Conservation (phyloP, 345 rosid genomes). For the Cardamine resedifolia region DNA sequence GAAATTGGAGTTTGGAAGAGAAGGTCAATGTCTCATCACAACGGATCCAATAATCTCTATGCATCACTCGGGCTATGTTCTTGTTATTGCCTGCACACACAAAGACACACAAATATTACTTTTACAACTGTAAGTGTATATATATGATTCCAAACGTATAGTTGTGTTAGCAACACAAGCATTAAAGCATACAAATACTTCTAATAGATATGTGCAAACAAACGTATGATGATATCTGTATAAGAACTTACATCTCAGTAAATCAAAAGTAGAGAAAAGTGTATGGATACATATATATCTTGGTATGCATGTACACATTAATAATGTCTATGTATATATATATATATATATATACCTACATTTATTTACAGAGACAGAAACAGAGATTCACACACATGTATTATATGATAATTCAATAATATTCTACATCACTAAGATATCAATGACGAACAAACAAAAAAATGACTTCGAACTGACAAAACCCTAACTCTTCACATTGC, state of each 20-base stretch:
- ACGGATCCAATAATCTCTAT: not conserved
- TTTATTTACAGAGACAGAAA: not conserved
- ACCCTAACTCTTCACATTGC: conserved; percentile 11
- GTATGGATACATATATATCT: not conserved
- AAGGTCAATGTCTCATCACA: not conserved
- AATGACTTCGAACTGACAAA: conserved; percentile 18
- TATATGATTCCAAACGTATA: not conserved
- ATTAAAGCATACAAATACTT: not conserved
- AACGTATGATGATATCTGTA: not conserved
- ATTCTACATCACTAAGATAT: conserved; percentile 4
- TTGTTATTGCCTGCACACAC: conserved; percentile 17
- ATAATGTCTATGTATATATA: not conserved
- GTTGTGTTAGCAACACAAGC: too few relatives aligned
- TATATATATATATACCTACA: not conserved
- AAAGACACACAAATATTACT: conserved; percentile 5
- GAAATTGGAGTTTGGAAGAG: not conserved
- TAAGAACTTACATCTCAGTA: conserved; percentile 1
- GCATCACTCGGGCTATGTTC: not conserved
- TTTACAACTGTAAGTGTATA: not conserved
- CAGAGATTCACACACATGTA: not conserved
- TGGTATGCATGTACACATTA: conserved; percentile 9
- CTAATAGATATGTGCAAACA: not conserved
- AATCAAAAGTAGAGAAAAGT: not conserved
- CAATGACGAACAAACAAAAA: not conserved
- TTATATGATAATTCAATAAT: not conserved